Percentiles rank a stretch among this genome's conserved stretches.
These are phyloP conservation scores for Penicillium goetzii DNA, from an alignment of 495 filamentous ascomycete species.

Conservation along the genomic window DNA sequence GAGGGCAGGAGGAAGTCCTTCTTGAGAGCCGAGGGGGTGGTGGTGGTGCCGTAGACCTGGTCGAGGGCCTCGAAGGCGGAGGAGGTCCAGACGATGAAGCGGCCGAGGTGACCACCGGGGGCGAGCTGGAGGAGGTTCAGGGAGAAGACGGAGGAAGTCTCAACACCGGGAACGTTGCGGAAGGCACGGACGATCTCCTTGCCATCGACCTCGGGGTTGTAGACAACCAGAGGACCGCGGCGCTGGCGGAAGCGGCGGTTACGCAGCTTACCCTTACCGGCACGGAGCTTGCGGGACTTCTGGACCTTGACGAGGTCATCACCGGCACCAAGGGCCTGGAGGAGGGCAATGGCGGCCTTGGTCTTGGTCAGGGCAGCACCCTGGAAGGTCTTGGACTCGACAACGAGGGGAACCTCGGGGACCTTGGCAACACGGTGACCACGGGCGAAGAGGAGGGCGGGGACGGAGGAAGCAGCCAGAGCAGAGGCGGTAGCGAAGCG, in stretches of 20 bases:
- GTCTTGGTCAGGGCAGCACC: constrained; percentile 81
- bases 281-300: constrained; percentile 89
- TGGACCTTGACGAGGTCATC: constrained; percentile 92
- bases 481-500: constrained; percentile 97
- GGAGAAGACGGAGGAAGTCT: constrained; percentile 91
- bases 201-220: constrained; percentile 90
- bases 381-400: constrained; percentile 86
- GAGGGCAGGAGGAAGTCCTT: constrained; percentile 96
- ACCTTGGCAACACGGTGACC: constrained; percentile 92
- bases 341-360: constrained; percentile 79
- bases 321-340: constrained; percentile 87
- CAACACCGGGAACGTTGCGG: constrained; percentile 98
- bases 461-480: constrained; percentile 91
- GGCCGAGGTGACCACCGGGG: constrained; percentile 96
- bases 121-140: constrained; percentile 99
- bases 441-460: constrained; percentile 92
- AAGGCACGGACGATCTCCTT: constrained; percentile 89
- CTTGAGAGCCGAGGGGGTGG: constrained; percentile 83
- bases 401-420: constrained; percentile 94
- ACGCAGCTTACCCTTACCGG: constrained; percentile 97
- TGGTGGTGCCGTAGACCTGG: constrained; percentile 91
- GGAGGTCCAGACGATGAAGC: constrained; percentile 98
- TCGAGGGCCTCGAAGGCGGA: constrained; percentile 94
- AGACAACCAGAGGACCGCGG: constrained; percentile 94
- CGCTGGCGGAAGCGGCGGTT: constrained; percentile 94